Conservation (phyloP, 2,329 filamentous ascomycete genomes). For the Apiospora rasikravindrae region DNA sequence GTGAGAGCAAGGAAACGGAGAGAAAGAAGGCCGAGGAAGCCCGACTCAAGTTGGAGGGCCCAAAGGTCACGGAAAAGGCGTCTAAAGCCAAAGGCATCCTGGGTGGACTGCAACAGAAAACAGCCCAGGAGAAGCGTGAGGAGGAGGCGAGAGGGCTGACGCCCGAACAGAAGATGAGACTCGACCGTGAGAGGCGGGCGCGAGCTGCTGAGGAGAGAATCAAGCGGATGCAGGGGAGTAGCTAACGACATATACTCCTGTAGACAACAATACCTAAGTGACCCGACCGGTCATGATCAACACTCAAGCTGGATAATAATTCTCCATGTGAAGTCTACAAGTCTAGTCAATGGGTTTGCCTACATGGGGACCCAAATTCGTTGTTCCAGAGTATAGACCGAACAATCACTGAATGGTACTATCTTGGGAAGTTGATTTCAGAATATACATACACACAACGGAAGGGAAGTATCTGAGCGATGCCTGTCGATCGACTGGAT, state of each 20-base stretch:
- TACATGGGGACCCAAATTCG: neutral
- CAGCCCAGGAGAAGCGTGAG: conserved; percentile 79
- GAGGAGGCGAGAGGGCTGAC: conserved; percentile 86
- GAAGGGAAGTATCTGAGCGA: no score
- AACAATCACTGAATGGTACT: neutral
- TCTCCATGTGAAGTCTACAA: neutral
- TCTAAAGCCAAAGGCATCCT: conserved; percentile 57
- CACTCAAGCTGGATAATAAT: neutral
- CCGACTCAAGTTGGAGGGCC: conserved; percentile 70
- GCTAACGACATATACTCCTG: conserved; percentile 24
- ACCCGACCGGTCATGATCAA: neutral
- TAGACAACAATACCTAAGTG: neutral
- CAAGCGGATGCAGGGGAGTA: conserved; percentile 63
- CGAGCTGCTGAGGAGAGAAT: conserved; percentile 91
- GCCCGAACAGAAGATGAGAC: conserved; percentile 80
- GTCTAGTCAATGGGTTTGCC: neutral
- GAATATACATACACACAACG: neutral
- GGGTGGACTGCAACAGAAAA: conserved; percentile 67
- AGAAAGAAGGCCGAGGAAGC: conserved; percentile 77
- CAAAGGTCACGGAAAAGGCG: conserved; percentile 49
- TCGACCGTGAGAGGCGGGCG: conserved; percentile 89
- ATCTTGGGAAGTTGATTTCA: neutral
- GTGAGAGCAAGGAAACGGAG: conserved; percentile 70
- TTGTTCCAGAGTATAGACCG: neutral
- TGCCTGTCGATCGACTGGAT: no score